These are phyloP conservation scores for Leccinum longicurvipes DNA, from an alignment of 768 basidiomycete genomes.

Conservation along the genomic window DNA sequence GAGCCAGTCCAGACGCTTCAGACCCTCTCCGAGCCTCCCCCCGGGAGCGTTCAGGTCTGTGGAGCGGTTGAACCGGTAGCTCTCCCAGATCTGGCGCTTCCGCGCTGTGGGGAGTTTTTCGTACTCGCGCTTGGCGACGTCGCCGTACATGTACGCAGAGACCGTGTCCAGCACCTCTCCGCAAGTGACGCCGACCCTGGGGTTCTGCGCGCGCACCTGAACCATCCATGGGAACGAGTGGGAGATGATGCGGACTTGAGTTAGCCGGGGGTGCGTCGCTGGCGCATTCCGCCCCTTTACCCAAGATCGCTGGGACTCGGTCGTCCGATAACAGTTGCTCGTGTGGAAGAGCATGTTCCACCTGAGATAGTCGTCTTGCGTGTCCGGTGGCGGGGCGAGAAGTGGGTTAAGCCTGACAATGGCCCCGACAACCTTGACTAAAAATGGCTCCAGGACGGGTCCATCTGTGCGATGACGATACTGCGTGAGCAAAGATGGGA, in stretches of 20 bases:
- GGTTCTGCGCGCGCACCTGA: constrained; percentile 42
- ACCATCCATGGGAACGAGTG: constrained; percentile 55
- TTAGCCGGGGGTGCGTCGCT: constrained; percentile 61
- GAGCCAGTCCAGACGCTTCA: constrained; percentile 69
- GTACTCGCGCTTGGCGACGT: constrained; percentile 53
- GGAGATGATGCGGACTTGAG: constrained; percentile 51
- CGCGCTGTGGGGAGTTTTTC: constrained; percentile 35
- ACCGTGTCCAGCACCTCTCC: constrained; percentile 62
- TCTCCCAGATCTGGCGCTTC: constrained; percentile 43
- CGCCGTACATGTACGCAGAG: constrained; percentile 45
- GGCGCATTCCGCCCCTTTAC: constrained; percentile 59
- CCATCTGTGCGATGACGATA: constrained; percentile 44
- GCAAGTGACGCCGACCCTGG: constrained; percentile 58
- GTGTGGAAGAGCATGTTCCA: constrained; percentile 77
- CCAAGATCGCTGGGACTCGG: constrained; percentile 65
- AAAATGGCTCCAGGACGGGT: constrained; percentile 64
- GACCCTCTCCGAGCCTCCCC: constrained; percentile 57
- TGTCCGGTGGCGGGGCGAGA: constrained; percentile 44
- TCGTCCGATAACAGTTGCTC: constrained; percentile 57
- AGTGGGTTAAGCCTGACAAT: constrained; percentile 58
- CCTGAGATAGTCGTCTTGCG: constrained; percentile 48
- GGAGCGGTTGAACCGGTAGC: constrained; percentile 67
- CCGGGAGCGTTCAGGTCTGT: constrained; percentile 64
- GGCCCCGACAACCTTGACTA: constrained; percentile 48
- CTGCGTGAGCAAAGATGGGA: constrained; percentile 9